Percentiles rank a stretch among this genome's conserved stretches.
phyloP scores from a whole-genome alignment of 345 rosid genomes.

The Zanthoxylum bungeanum region DNA sequence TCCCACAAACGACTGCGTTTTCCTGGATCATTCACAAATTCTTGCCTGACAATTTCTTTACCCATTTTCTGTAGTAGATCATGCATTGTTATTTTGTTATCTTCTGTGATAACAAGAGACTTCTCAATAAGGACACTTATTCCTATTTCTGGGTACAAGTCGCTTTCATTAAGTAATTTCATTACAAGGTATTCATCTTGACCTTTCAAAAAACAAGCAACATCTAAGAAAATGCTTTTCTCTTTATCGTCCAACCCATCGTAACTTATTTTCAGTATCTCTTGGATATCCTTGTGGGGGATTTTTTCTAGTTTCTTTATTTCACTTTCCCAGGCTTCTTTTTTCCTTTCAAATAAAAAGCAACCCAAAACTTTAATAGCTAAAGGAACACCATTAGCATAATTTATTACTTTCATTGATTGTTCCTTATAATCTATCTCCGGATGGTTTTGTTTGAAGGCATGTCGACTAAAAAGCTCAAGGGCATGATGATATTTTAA shows the following conservation, averaged over 20 bases:
- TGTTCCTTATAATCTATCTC: not conserved
- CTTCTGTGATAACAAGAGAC: conserved; percentile 5
- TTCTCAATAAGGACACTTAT: not conserved
- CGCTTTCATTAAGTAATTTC: not conserved
- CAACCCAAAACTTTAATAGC: conserved; percentile 10
- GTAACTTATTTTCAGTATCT: conserved; percentile 5
- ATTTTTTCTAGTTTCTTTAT: not conserved
- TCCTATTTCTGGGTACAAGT: not conserved
- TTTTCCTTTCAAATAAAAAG: not conserved
- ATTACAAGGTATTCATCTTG: not conserved
- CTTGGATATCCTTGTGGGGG: not conserved
- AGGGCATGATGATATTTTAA: not conserved
- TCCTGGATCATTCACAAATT: conserved; percentile 1
- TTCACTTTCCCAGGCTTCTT: not conserved
- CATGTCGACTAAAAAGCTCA: not conserved
- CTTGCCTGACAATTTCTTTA: conserved; percentile 1
- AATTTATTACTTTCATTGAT: not conserved
- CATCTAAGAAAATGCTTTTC: conserved; percentile 7
- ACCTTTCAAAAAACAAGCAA: conserved; percentile 20
- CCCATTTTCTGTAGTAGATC: conserved; percentile 9
- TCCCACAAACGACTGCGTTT: conserved; percentile 2
- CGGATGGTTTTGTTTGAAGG: not conserved
- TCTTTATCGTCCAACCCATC: conserved; percentile 7
- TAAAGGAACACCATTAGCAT: conserved; percentile 12
- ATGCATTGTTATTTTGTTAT: conserved; percentile 8